Conservation (phyloP, 2,329 filamentous ascomycete genomes). For the Penicillium corylophilum region DNA sequence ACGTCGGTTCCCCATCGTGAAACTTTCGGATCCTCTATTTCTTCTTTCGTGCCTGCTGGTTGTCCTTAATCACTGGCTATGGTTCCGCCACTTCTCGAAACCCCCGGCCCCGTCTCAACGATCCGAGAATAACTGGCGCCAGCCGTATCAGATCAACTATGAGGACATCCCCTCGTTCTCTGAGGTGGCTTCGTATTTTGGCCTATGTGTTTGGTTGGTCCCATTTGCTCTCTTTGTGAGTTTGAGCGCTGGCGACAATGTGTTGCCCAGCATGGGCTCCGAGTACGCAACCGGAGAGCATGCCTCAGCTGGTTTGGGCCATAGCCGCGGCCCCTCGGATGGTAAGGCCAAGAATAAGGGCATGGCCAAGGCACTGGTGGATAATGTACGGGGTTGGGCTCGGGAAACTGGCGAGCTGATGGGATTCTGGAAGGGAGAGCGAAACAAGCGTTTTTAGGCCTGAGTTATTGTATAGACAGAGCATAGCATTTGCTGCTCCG, state of each 20-base stretch:
- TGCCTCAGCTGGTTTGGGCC: constrained; percentile 25
- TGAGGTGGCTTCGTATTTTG: constrained; percentile 94
- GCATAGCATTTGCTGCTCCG: neutral
- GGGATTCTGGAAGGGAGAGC: constrained; percentile 62
- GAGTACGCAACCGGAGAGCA: constrained; percentile 63
- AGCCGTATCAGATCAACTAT: constrained; percentile 44
- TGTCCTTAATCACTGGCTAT: constrained; percentile 85
- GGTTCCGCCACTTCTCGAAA: constrained; percentile 91
- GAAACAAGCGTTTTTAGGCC: constrained; percentile 48
- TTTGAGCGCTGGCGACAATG: constrained; percentile 89
- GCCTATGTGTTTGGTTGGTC: constrained; percentile 92
- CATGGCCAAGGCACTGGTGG: constrained; percentile 64
- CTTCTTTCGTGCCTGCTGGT: constrained; percentile 81
- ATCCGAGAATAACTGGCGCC: constrained; percentile 33
- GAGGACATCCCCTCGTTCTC: constrained; percentile 73
- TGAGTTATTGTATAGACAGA: neutral
- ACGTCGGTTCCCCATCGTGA: constrained; percentile 71
- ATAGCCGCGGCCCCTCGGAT: constrained; percentile 27
- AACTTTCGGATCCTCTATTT: constrained; percentile 83
- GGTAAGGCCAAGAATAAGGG: constrained; percentile 53
- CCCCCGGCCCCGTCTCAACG: constrained; percentile 42
- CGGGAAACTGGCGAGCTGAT: constrained; percentile 62
- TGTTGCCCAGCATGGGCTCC: constrained; percentile 86
- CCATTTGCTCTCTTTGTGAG: constrained; percentile 95
- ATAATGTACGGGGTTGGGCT: constrained; percentile 59